These are phyloP conservation scores for Dryas alaskensis DNA, from an alignment of 306 rosid genomes.

Conservation along the genomic window DNA sequence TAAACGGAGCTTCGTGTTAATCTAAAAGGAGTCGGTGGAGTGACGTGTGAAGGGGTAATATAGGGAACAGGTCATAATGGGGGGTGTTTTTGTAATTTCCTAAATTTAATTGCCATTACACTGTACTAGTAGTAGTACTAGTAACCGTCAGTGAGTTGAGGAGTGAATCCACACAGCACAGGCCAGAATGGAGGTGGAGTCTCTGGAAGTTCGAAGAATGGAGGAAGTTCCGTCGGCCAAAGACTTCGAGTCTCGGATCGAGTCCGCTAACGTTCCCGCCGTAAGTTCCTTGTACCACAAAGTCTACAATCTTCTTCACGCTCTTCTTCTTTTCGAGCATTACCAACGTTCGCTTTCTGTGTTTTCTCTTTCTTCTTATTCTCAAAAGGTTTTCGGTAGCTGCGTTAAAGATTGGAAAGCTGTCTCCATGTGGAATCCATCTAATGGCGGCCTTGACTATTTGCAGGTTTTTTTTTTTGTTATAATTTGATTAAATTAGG, in stretches of 20 bases:
- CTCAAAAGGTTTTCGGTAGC: conserved; percentile 57
- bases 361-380: background rate
- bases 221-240: conserved; percentile 47
- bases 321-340: background rate
- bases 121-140: too few relatives aligned
- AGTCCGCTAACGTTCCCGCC: conserved; percentile 44
- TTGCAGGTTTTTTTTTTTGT: conserved; percentile 50
- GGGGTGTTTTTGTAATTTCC: too few relatives aligned
- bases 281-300: conserved; percentile 26
- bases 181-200: conserved; percentile 33
- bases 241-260: conserved; percentile 40
- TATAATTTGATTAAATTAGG: background rate
- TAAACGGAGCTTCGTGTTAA: too few relatives aligned
- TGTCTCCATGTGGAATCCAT: conserved; percentile 64
- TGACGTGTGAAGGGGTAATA: too few relatives aligned
- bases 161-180: background rate
- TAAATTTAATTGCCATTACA: too few relatives aligned
- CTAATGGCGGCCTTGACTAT: conserved; percentile 69
- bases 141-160: background rate
- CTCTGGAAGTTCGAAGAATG: conserved; percentile 42
- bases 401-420: conserved; percentile 68
- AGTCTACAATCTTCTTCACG: background rate
- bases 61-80: too few relatives aligned
- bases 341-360: background rate
- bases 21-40: too few relatives aligned